phyloP scores from a whole-genome alignment of 495 filamentous ascomycete species.

The Durotheca rogersii region DNA sequence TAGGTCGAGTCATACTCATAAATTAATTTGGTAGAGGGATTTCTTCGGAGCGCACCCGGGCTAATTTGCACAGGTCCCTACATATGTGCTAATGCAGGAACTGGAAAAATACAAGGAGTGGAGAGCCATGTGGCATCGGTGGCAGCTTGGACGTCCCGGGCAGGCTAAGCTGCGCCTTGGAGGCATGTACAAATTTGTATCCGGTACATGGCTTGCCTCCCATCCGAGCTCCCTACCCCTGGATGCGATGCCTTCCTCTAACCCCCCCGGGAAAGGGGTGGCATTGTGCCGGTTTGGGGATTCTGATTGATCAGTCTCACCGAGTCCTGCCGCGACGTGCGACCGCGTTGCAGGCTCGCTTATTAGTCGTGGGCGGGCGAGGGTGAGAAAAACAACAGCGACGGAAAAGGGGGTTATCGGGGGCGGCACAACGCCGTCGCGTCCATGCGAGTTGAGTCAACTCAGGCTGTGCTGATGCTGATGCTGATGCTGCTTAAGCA shows the following conservation, averaged over 20 bases:
- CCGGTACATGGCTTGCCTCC: conserved; percentile 6
- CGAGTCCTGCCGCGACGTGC: conserved; percentile 6
- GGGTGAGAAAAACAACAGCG: too few relatives aligned
- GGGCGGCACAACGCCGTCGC: too few relatives aligned
- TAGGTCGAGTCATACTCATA: too few relatives aligned
- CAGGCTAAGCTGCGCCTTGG: not conserved
- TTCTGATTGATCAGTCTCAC: conserved; percentile 12
- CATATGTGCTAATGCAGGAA: conserved; percentile 30
- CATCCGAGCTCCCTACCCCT: not conserved
- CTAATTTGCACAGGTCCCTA: not conserved
- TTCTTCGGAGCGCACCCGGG: too few relatives aligned
- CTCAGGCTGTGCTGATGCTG: too few relatives aligned
- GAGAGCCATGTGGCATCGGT: conserved; percentile 29
- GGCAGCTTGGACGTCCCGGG: not conserved
- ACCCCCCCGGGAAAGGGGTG: conserved; percentile 18
- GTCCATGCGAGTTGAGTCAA: too few relatives aligned
- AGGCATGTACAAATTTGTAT: conserved; percentile 14
- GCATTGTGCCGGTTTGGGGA: conserved; percentile 20
- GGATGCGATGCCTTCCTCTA: not conserved
- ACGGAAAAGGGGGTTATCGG: too few relatives aligned
- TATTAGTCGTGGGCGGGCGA: too few relatives aligned
- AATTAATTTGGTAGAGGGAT: too few relatives aligned
- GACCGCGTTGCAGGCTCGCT: conserved; percentile 1
- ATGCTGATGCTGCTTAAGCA: too few relatives aligned
- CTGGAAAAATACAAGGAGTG: conserved; percentile 23